Conservation (phyloP, 345 rosid species). For the Clarkia xantiana region DNA sequence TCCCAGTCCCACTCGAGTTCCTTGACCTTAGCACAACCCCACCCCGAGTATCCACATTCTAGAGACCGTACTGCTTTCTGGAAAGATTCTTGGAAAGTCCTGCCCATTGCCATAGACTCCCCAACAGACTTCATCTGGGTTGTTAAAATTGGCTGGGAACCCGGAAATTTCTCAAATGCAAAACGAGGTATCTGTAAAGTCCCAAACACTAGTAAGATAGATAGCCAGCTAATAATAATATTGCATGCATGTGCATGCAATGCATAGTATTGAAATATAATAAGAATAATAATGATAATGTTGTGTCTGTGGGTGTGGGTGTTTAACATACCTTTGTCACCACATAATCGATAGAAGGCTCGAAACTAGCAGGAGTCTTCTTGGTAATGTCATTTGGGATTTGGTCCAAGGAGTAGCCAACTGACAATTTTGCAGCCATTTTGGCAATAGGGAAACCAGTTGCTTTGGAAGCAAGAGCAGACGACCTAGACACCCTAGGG, state of each 20-base stretch:
- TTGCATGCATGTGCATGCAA: too few species aligned
- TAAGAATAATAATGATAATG: too few species aligned
- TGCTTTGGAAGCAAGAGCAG: slow-evolving; percentile 96
- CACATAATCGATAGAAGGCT: slow-evolving; percentile 97
- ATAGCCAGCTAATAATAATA: too few species aligned
- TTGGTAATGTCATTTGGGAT: slow-evolving; percentile 96
- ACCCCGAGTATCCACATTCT: slow-evolving; percentile 75
- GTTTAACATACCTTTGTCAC: slow-evolving; percentile 58
- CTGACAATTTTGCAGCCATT: slow-evolving; percentile 95
- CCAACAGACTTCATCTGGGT: slow-evolving; percentile 99
- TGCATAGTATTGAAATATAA: too few species aligned
- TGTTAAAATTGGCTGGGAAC: slow-evolving; percentile 73
- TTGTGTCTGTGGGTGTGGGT: too few species aligned
- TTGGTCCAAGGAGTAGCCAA: slow-evolving; percentile 87
- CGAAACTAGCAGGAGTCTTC: slow-evolving; percentile 98
- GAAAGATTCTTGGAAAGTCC: slow-evolving; percentile 92
- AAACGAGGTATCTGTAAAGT: slow-evolving; percentile 73
- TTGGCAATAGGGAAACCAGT: slow-evolving; percentile 97
- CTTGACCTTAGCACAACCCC: slow-evolving; percentile 72
- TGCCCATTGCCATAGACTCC: slow-evolving; percentile 87
- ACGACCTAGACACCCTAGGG: slow-evolving; percentile 92
- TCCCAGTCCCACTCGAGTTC: slow-evolving; percentile 95
- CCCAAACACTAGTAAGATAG: not conserved
- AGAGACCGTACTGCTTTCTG: slow-evolving; percentile 86
- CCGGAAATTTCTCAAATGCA: slow-evolving; percentile 98